Evolutionary conservation across 2,329 filamentous ascomycete species (phyloP), one percentile per base, ranked within the genome.

Genomic region (Aquanectria penicillioides): DNA sequence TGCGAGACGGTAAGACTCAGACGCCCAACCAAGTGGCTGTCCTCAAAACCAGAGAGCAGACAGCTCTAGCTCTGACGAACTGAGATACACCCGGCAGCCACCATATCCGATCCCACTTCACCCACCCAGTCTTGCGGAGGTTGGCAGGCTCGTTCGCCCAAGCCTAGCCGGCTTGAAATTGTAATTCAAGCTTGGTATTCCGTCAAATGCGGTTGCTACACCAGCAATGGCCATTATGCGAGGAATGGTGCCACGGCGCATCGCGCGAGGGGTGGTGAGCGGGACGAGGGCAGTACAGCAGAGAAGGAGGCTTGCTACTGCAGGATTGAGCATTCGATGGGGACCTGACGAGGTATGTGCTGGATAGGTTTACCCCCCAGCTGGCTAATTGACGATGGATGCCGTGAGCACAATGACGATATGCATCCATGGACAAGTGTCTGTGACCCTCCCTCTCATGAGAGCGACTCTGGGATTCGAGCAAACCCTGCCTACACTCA

Each of bases 291-390:
- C 36, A 1, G 37, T 47, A 28, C 59, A 59, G 46, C 62, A 29
- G 52, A 62, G 15, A 20, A 67, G 67, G 56, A 41, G 59, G 2
- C 36, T 69, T 3, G 56, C 67, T 29, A 63, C 67, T 9, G 53
- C 66, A 17, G 57, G 65, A 9, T 37, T 72, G 44, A 75, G 73
- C 41, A 67, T 73, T 37, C 61, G 68, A 63, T 68, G 60, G 49
- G 73, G 73, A 6, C 66, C 73, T 26, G 62, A 59, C 34, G 70
- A 75, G 63, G 73, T 75, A 54, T 23, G 68, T 64, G 17, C 31
- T 18, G 17, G n/a, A 12, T 48, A 48, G 9, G 9, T 34, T 20
- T 12, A 28, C 17, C 18, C 13, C n/a, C n/a, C n/a, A n/a, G n/a
- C n/a, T n/a, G n/a, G n/a, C n/a, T n/a, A n/a, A n/a, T n/a, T n/a